Conservation (phyloP, 352 stramenopile species). For the Peronosclerospora sorghi region DNA sequence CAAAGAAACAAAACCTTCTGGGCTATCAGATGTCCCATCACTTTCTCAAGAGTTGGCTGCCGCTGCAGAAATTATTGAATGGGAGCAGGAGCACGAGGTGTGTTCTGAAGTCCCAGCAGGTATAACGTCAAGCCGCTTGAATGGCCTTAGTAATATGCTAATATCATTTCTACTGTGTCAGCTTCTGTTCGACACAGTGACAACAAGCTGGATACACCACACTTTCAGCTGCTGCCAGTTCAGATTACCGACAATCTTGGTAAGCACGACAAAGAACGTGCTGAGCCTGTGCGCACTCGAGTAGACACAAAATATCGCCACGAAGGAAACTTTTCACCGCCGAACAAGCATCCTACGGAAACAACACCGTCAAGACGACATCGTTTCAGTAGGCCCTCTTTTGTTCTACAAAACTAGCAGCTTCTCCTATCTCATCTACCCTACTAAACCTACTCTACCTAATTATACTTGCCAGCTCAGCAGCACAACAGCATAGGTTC, state of each 20-base stretch:
- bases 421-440: constrained; percentile 23
- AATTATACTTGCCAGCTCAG: constrained; percentile 19
- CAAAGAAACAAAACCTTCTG: not conserved
- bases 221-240: constrained; percentile 16
- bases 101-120: constrained; percentile 1
- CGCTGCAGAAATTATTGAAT: constrained; percentile 32
- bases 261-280: not conserved
- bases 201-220: constrained; percentile 8
- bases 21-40: not conserved
- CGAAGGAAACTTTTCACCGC: no score
- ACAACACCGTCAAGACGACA: constrained; percentile 1
- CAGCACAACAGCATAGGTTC: not conserved
- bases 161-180: not conserved
- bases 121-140: not conserved
- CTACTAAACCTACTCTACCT: constrained; percentile 28
- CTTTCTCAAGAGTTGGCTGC: constrained; percentile 30
- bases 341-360: not conserved
- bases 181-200: constrained; percentile 4
- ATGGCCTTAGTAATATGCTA: not conserved
- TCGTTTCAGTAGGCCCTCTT: constrained; percentile 4
- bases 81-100: constrained; percentile 29
- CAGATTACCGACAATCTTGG: constrained; percentile 4
- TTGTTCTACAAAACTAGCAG: constrained; percentile 23
- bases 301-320: not conserved
- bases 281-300: not conserved